A percentile compares a stretch with the other conserved stretches of the same genome.
Conservation (phyloP, 106 monocot species). For the Dactylorhiza incarnata region DNA sequence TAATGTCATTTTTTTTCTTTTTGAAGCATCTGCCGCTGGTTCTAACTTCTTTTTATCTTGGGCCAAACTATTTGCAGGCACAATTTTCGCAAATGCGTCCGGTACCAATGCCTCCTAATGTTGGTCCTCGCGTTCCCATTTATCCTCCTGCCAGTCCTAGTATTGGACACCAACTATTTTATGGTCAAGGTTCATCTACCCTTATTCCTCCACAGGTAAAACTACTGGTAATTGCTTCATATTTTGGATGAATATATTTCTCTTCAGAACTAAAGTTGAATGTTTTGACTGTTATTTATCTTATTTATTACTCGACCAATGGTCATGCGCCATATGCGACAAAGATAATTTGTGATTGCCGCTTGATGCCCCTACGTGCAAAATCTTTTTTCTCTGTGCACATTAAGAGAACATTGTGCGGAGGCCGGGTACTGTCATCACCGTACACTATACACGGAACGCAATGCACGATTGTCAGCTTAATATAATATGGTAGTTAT, state of each 20-base stretch:
- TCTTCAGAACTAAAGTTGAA: not conserved
- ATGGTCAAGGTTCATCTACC: constrained; percentile 59
- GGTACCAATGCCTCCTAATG: constrained; percentile 45
- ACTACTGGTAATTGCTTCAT: not conserved
- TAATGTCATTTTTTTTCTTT: not conserved
- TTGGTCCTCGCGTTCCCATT: constrained; percentile 63
- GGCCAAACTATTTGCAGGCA: constrained; percentile 16
- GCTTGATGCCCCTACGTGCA: no score
- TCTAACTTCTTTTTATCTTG: not conserved
- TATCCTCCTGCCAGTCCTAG: constrained; percentile 64
- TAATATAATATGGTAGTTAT: no score
- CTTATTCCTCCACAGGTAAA: constrained; percentile 62
- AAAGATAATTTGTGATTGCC: no score
- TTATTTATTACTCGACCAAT: not conserved
- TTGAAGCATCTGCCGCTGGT: not conserved
- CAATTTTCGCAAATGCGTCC: constrained; percentile 72
- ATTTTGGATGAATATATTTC: not conserved
- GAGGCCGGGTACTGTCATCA: no score
- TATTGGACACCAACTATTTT: constrained; percentile 66
- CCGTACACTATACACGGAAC: no score
- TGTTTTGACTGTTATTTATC: not conserved
- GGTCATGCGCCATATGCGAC: no score
- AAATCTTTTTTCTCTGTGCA: no score
- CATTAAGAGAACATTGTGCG: no score
- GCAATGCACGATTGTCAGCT: no score